Percentiles rank a stretch among this genome's conserved stretches.
Conservation (phyloP, 2,329 filamentous ascomycete species). For the Alternaria angustiovoidea region DNA sequence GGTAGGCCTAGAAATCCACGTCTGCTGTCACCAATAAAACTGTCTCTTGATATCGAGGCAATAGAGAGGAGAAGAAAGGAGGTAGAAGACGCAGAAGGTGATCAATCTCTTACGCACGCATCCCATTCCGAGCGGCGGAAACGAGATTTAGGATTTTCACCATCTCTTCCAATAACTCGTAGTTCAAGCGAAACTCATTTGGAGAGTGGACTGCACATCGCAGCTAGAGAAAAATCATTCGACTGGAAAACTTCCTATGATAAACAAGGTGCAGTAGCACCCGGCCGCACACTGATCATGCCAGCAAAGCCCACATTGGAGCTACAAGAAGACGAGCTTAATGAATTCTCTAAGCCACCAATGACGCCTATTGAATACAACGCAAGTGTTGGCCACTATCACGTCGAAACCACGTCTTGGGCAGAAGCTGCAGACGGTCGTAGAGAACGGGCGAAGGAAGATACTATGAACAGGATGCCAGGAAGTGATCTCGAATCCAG, state of each 20-base stretch:
- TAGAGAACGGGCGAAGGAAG: not conserved
- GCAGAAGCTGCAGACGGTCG: not conserved
- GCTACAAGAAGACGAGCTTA: not conserved
- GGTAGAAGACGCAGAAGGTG: not conserved
- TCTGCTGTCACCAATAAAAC: not conserved
- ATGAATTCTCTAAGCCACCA: not conserved
- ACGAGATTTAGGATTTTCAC: not conserved
- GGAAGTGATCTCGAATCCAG: not conserved
- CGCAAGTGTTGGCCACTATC: not conserved
- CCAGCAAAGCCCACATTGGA: not conserved
- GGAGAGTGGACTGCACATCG: not conserved
- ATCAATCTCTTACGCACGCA: rapidly evolving
- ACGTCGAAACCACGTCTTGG: not conserved
- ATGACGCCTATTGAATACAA: not conserved
- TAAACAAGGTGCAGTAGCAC: not conserved
- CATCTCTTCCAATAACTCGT: not conserved
- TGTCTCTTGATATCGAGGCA: not conserved
- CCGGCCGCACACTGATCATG: not conserved
- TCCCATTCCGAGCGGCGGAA: not conserved
- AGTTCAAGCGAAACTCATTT: not conserved
- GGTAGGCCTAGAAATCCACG: not conserved
- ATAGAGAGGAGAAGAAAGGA: not conserved
- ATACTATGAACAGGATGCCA: not conserved
- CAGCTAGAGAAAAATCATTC: not conserved
- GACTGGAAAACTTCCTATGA: not conserved